Percentiles rank a stretch among this genome's conserved stretches.
Evolutionary conservation across 257 asterid genomes (phyloP).

Genomic region (Penstemon barbatus): DNA sequence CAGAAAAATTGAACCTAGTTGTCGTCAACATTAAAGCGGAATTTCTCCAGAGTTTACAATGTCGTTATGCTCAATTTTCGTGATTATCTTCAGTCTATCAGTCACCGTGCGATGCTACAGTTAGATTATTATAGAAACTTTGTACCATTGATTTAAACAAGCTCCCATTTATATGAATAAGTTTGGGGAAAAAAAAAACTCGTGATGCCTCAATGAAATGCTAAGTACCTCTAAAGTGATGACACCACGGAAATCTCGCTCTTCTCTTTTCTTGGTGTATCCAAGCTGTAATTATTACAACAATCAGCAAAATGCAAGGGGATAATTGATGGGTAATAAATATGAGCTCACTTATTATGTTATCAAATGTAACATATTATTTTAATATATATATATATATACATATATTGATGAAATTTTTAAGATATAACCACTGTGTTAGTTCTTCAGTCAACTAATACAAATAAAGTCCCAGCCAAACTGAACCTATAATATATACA

Average conservation of each 20-base stretch:
- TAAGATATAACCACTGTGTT: background rate
- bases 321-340: background rate
- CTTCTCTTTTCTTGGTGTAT: slow-evolving; percentile 77
- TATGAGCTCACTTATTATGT: background rate
- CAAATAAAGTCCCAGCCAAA: background rate
- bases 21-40: too few relatives aligned
- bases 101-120: too few relatives aligned
- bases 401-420: too few relatives aligned
- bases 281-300: slow-evolving; percentile 61
- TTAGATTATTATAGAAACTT: too few relatives aligned
- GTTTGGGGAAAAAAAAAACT: background rate
- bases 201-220: background rate
- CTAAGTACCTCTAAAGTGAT: slow-evolving; percentile 65
- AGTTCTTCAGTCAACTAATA: background rate
- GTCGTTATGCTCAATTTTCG: too few relatives aligned
- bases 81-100: too few relatives aligned
- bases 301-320: slow-evolving; percentile 5
- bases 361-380: background rate
- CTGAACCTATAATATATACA: background rate
- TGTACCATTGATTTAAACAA: too few relatives aligned
- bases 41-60: too few relatives aligned
- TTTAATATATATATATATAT: too few relatives aligned
- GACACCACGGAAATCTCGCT: slow-evolving; percentile 77
- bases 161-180: background rate
- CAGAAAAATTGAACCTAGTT: too few relatives aligned